Percentiles rank a stretch among this genome's conserved stretches.
These are phyloP conservation scores for Nicotiana noctiflora DNA, from an alignment of 257 asterid genomes.

Conservation along the genomic window DNA sequence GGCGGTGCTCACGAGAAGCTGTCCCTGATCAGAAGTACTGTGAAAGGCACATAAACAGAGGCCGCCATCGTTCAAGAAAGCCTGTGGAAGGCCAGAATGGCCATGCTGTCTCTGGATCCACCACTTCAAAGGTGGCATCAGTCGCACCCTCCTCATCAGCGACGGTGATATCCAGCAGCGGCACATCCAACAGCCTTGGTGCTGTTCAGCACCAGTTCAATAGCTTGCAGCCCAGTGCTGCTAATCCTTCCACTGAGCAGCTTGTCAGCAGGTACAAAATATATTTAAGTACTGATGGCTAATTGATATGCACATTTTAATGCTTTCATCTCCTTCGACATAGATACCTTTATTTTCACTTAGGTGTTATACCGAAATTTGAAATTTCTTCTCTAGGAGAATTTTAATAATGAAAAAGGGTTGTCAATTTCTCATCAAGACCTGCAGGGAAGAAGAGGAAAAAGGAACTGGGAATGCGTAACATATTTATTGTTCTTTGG, in stretches of 20 bases:
- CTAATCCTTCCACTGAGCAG: slow-evolving; percentile 30
- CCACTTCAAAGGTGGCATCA: slow-evolving; percentile 50
- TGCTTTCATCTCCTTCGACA: neutral
- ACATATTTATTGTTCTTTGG: neutral
- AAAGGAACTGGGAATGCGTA: neutral
- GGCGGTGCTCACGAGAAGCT: slow-evolving; percentile 99
- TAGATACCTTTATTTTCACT: neutral
- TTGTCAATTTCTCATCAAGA: neutral
- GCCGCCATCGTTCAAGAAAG: slow-evolving; percentile 99
- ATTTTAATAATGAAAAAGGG: neutral
- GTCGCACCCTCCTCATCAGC: slow-evolving; percentile 48
- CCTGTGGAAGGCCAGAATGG: slow-evolving; percentile 98
- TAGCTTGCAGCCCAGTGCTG: slow-evolving; percentile 32
- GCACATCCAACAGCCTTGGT: slow-evolving; percentile 36
- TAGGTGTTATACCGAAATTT: neutral
- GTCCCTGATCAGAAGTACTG: slow-evolving; percentile 96
- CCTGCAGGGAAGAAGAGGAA: neutral
- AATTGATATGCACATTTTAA: neutral
- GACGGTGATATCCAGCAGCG: slow-evolving; percentile 42
- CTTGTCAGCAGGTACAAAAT: slow-evolving; percentile 23
- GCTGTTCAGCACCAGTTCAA: slow-evolving; percentile 42
- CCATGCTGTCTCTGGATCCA: slow-evolving; percentile 68
- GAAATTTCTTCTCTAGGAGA: neutral
- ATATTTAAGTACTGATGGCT: neutral
- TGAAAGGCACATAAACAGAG: slow-evolving; percentile 95